Base-by-base conservation (phyloP, 2,329 filamentous ascomycete species). In the Purpureocillium lavendulum region DNA sequence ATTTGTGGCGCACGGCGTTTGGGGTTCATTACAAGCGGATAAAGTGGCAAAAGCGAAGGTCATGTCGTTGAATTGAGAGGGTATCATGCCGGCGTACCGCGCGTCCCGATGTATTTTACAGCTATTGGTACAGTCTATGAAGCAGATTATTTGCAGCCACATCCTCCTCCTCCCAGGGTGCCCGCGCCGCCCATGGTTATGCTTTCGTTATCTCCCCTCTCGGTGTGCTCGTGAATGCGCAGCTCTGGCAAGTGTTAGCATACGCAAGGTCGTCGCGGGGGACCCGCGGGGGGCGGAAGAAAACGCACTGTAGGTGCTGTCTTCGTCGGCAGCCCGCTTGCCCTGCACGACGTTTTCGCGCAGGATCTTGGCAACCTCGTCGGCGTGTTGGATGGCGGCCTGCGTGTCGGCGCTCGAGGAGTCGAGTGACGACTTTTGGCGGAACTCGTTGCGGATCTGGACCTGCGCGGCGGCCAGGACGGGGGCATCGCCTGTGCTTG, bases 181-280 rank as follows among this genome's bases (percentile, higher is more conserved):
- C 54, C 56, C 2, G 45, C 59, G 43, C 64, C 69, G 3, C 73
- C 71, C 38, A 78, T 69, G 63, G 89, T 94, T 53, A 96, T 78
- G 28, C 82, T 86, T 51, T 96, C 88, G 57, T 98, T 98, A 64
- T 97, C 85, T 39, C 92, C 88, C 48, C 87, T 74, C 62, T 98
- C 90, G 24, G 84, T 98, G 48, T 94, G 69, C 45, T 94, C 76
- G 60, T 97, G 92, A 63, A 98, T 96, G 38, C 82, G 75, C 41
- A 97, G 66, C 57, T 84, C 88, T 96, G 50, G 28, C 30, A 11
- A 8, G n/a, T 34, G 18, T 2, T 30, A 32, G 31, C 17, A 3
- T 35, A n/a, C n/a, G n/a, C n/a, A n/a, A n/a, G n/a, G n/a, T n/a
- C n/a, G n/a, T n/a, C n/a, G n/a, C n/a, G n/a, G n/a, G n/a, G n/a